Evolutionary conservation across 2,329 filamentous ascomycete species (phyloP), one percentile per base, ranked within the genome.

Genomic region (Fusarium pininemorale): DNA sequence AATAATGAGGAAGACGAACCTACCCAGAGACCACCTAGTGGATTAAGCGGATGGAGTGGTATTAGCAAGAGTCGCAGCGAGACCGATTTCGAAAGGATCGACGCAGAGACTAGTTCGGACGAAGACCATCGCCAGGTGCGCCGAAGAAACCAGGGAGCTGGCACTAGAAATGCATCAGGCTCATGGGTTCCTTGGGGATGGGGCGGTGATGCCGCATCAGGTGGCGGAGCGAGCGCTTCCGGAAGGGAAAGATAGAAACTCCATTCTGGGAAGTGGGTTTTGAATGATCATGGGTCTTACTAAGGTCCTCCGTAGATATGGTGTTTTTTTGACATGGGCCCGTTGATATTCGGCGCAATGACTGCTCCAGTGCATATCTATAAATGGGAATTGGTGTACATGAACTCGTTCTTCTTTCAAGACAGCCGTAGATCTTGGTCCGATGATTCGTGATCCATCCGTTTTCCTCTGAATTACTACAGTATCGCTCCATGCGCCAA

Each of bases 61-160:
- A 83, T 97, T 77, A 92, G 90, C 77, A 96, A 96, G 84, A 96
- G 93, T 79, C 91, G 91, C 73, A 97, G 94, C 81, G 95, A 98
- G 80, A 90, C 89, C 26, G 96, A 97, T 77, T 98, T 98, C 79
- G 95, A 97, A 79, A 93, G 94, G 81, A 94, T 97, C 75, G 93
- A 96, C 71, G 90, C 91, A 39, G 93, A 95, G 79, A 92, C 91
- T 78, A 88, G 87, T 15, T 85, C 84, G 32, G 91, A 90, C 78
- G 89, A 89, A 51, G 86, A 84, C 37, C 51, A 55, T 38, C 85
- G 77, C 15, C 78, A 77, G 24, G 78, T 83, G 32, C 79, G 82
- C 62, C 79, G 79, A 70, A 81, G 81, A 57, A 72, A 81, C 32
- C 72, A 76, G 26, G 72, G 73, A 42, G 75, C 73, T 24, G 55